A percentile compares a stretch with the other conserved stretches of the same genome.
Evolutionary conservation across 1,284 basidiomycete genomes (phyloP).

Genomic region (Chondrostereum purpureum): DNA sequence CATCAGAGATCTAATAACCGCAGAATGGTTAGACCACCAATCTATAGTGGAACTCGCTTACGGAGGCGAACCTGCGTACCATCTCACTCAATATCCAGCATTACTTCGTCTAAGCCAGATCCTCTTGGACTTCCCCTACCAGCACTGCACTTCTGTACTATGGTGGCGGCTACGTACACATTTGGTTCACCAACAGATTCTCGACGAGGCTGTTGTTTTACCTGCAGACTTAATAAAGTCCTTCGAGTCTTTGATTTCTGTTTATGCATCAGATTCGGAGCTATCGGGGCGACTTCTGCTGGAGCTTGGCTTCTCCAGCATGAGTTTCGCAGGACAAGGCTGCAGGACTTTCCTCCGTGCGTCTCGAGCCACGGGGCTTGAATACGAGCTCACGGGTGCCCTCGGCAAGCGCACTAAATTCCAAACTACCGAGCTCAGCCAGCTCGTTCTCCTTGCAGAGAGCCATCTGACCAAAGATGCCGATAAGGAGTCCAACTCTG

Average conservation of each 20-base stretch:
- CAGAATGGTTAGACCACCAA: slow-evolving; percentile 54
- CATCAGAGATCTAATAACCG: slow-evolving; percentile 27
- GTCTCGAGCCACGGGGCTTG: slow-evolving; percentile 70
- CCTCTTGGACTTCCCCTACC: slow-evolving; percentile 50
- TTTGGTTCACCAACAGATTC: slow-evolving; percentile 74
- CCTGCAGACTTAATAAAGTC: slow-evolving; percentile 41
- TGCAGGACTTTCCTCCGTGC: slow-evolving; percentile 87
- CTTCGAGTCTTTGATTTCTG: slow-evolving; percentile 42
- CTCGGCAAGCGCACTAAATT: slow-evolving; percentile 94
- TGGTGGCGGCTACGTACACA: slow-evolving; percentile 83
- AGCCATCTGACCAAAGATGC: slow-evolving; percentile 39
- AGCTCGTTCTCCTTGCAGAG: slow-evolving; percentile 92
- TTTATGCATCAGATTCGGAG: slow-evolving; percentile 45
- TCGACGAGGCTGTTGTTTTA: slow-evolving; percentile 80
- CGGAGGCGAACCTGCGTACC: slow-evolving; percentile 94
- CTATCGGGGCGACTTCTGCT: slow-evolving; percentile 67
- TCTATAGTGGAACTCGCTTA: slow-evolving; percentile 76
- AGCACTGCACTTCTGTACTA: slow-evolving; percentile 37
- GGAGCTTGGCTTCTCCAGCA: slow-evolving; percentile 75
- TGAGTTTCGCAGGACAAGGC: slow-evolving; percentile 72
- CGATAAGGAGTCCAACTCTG: not conserved
- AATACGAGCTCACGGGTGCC: slow-evolving; percentile 91
- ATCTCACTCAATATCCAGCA: slow-evolving; percentile 68
- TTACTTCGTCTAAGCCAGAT: slow-evolving; percentile 77
- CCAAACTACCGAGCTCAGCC: slow-evolving; percentile 80